Base-by-base conservation (phyloP, 306 rosid genomes). In the Fragaria iinumae region DNA sequence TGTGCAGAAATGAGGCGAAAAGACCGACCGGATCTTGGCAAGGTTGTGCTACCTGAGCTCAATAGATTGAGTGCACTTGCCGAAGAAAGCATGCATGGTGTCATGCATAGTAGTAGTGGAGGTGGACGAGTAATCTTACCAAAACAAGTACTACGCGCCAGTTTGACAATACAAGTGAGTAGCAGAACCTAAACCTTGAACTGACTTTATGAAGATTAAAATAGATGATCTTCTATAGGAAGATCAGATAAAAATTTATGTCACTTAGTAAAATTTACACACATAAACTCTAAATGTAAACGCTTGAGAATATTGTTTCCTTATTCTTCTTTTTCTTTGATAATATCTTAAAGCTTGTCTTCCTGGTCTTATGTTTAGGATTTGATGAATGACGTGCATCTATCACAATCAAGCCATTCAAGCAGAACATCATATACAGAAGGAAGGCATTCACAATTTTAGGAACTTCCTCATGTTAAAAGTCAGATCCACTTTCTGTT, bases 1-100 rank as follows among this genome's bases (percentile, higher is more conserved):
- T 93, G 98, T 62, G 84, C 91, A 1, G 96, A 94, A 52, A 87
- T 91, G 91, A 89, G 94, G 83, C 72, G 82, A 59, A 90, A 85
- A 79, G 97, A 91, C 78, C 80, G 97, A 56, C 96, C 94, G 17
- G 91, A 94, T 77, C 96, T 91, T 69, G 96, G 86, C 2, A 90
- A 86, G 72, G 77, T 84, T 49, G 87, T 90, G 50, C 80, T 91
- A 32, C 94, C 97, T 18, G 89, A 87, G 82, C 90, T 90, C 13
- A 90, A 89, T 74, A 85, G 91, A 75, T 69, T 89, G 79, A 84
- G 87, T 85, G 78, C 69, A 14, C 69, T 91, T 38, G 92, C 93
- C n/a, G 88, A 91, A 27, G 91, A 83, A 0, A 83, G 73, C 73
- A 77, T 75, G 89, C 75, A 83, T 11, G 9, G 72, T 79, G 60